Conservation (phyloP, 768 basidiomycete genomes). For the Mycena vitilis region DNA sequence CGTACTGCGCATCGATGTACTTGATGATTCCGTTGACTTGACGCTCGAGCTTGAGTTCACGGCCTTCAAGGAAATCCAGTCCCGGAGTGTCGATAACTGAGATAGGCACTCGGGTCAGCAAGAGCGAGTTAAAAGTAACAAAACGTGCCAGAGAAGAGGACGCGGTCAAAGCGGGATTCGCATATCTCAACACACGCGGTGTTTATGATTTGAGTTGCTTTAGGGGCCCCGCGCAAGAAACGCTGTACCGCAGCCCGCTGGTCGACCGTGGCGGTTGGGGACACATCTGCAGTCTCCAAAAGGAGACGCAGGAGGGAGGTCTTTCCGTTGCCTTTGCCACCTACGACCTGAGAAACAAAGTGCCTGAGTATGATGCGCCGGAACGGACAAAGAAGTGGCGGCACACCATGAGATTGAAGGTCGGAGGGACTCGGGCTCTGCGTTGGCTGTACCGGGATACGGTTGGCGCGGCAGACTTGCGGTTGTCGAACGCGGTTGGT, state of each 20-base stretch:
- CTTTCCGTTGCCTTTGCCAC: slow-evolving; percentile 86
- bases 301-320: slow-evolving; percentile 84
- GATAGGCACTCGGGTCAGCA: slow-evolving; percentile 65
- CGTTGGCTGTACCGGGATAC: slow-evolving; percentile 69
- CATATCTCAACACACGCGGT: slow-evolving; percentile 83
- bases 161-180: slow-evolving; percentile 85
- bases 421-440: slow-evolving; percentile 73
- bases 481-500: slow-evolving; percentile 72
- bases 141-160: slow-evolving; percentile 63
- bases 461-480: slow-evolving; percentile 54
- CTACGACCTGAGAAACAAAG: slow-evolving; percentile 68
- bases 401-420: slow-evolving; percentile 88
- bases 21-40: slow-evolving; percentile 81
- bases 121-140: background rate
- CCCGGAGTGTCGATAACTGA: slow-evolving; percentile 91
- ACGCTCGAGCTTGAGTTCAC: slow-evolving; percentile 82
- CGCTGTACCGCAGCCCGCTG: slow-evolving; percentile 73
- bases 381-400: slow-evolving; percentile 16
- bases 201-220: slow-evolving; percentile 71
- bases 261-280: slow-evolving; percentile 79
- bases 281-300: slow-evolving; percentile 87
- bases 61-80: slow-evolving; percentile 77
- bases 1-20: slow-evolving; percentile 84
- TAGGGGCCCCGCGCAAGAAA: slow-evolving; percentile 72
- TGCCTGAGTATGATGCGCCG: slow-evolving; percentile 19